Evolutionary conservation across 495 filamentous ascomycete species (phyloP).

Genomic region (Trichoderma orchidacearum): DNA sequence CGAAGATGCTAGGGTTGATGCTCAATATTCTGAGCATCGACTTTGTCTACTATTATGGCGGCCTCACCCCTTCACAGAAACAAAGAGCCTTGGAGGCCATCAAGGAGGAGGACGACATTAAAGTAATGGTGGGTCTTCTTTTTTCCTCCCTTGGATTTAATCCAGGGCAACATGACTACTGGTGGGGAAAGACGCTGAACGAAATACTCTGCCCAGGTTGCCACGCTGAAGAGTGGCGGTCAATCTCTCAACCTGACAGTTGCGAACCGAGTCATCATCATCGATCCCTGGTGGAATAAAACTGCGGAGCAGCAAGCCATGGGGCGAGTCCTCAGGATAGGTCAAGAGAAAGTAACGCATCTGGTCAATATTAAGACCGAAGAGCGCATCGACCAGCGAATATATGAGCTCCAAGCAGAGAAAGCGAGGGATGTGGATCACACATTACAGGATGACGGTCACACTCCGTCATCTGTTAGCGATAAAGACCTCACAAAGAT

Average conservation of each 20-base stretch:
- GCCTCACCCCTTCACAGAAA: slow-evolving; percentile 6
- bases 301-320: slow-evolving; percentile 38
- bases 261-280: slow-evolving; percentile 27
- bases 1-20: slow-evolving; percentile 19
- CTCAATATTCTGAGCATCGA: slow-evolving; percentile 3
- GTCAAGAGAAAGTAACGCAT: slow-evolving; percentile 40
- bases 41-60: slow-evolving; percentile 14
- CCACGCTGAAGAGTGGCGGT: slow-evolving; percentile 17
- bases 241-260: slow-evolving; percentile 18
- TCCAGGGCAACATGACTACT: no score
- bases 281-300: slow-evolving; percentile 29
- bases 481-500: neutral
- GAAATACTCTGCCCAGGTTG: slow-evolving; percentile 6
- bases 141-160: neutral
- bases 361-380: slow-evolving; percentile 37
- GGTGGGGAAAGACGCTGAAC: no score
- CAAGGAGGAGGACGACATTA: slow-evolving; percentile 1
- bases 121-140: slow-evolving; percentile 18
- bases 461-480: neutral
- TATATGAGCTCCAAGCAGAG: slow-evolving; percentile 18
- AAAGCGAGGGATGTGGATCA: slow-evolving; percentile 3
- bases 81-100: slow-evolving; percentile 11
- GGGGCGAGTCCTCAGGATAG: slow-evolving; percentile 48
- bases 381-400: slow-evolving; percentile 35
- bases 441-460: neutral